Evolutionary conservation across 352 stramenopile genomes (phyloP).

Genomic region (Phytophthora parvispora): DNA sequence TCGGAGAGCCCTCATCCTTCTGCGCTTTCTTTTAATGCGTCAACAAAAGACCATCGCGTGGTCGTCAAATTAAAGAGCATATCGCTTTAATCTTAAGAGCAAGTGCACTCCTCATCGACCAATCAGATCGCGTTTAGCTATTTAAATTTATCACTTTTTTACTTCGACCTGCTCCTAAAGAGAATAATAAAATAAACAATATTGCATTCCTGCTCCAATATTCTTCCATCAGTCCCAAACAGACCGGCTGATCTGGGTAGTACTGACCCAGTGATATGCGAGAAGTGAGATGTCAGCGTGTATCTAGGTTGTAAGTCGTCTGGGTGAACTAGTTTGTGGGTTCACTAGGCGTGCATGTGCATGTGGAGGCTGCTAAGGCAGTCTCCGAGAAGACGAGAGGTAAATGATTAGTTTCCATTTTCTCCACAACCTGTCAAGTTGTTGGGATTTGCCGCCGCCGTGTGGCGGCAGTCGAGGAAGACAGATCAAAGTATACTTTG

Average conservation of each 20-base stretch:
- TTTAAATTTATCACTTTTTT: not conserved
- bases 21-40: not conserved
- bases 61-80: not conserved
- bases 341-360: slow-evolving; percentile 1
- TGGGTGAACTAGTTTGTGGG: not conserved
- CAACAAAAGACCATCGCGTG: not conserved
- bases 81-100: not conserved
- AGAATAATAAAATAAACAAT: too few relatives aligned
- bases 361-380: slow-evolving; percentile 1
- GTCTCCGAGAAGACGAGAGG: slow-evolving; percentile 3
- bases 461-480: not conserved
- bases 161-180: not conserved
- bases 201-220: too few relatives aligned
- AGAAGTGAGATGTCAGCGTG: not conserved
- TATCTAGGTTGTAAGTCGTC: not conserved
- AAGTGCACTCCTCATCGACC: not conserved
- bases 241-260: not conserved
- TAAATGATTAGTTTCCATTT: slow-evolving; percentile 4
- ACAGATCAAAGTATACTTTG: slow-evolving; percentile 3
- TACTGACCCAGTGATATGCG: not conserved
- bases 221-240: too few relatives aligned
- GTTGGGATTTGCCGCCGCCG: slow-evolving; percentile 1
- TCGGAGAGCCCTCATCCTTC: not conserved
- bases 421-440: slow-evolving; percentile 3
- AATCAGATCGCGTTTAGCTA: not conserved